A percentile compares a stretch with the other conserved stretches of the same genome.
phyloP scores from a whole-genome alignment of 2,329 filamentous ascomycete genomes.

The Podosphaera leucotricha region DNA sequence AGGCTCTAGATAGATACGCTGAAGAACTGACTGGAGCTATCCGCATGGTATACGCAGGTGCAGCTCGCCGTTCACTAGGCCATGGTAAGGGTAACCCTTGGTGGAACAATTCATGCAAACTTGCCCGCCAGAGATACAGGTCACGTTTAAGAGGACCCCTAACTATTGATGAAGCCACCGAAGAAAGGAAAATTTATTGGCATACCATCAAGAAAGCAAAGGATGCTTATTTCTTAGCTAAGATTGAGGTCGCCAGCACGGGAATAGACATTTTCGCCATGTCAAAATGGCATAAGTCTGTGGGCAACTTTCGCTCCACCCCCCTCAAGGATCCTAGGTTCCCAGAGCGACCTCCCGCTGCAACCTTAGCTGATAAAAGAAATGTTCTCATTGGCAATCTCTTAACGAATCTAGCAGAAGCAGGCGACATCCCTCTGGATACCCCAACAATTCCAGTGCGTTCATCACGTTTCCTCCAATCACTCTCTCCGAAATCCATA shows the following conservation, averaged over 20 bases:
- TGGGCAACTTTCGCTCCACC: too few relatives aligned
- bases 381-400: not conserved
- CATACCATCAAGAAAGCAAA: not conserved
- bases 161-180: not conserved
- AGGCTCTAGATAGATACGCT: not conserved
- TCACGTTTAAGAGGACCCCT: not conserved
- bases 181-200: not conserved
- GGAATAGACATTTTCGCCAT: too few relatives aligned
- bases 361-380: not conserved
- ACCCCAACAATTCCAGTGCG: not conserved
- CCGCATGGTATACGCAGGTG: not conserved
- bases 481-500: too few relatives aligned
- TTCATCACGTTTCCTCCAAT: too few relatives aligned
- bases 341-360: not conserved
- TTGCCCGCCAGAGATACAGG: too few relatives aligned
- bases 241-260: too few relatives aligned
- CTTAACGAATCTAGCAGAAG: not conserved
- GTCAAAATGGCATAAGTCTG: too few relatives aligned
- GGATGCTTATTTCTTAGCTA: too few relatives aligned
- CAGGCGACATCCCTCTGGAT: not conserved
- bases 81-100: too few relatives aligned
- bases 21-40: not conserved
- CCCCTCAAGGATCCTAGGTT: not conserved
- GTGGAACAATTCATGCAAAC: too few relatives aligned
- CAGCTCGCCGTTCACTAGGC: not conserved